Evolutionary conservation across 768 basidiomycete genomes (phyloP).

Genomic region (Rhizopogon sp.): DNA sequence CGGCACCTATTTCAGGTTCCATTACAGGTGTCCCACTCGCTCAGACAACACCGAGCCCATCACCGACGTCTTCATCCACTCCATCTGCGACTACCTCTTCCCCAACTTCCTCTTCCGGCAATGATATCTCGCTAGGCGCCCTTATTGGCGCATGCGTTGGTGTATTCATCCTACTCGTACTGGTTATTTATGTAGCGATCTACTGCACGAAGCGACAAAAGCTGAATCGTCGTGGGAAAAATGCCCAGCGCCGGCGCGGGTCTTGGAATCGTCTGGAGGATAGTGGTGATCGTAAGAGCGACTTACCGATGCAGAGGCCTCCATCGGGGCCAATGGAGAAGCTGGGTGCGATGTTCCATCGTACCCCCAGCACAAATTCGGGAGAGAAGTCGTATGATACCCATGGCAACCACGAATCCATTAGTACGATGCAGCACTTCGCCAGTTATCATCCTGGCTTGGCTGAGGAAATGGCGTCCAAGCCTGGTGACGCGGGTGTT

Average conservation of each 20-base stretch:
- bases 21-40: conserved; percentile 13
- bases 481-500: conserved; percentile 18
- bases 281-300: conserved; percentile 43
- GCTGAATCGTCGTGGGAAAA: background rate
- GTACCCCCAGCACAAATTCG: conserved; percentile 49
- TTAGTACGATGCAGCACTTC: conserved; percentile 37
- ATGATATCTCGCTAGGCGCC: conserved; percentile 33
- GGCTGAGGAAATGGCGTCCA: conserved; percentile 46
- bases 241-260: conserved; percentile 17
- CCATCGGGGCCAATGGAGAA: conserved; percentile 48
- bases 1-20: background rate
- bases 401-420: conserved; percentile 23
- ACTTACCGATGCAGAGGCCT: conserved; percentile 34
- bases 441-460: conserved; percentile 54
- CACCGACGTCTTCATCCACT: background rate
- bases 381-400: conserved; percentile 40
- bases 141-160: conserved; percentile 63
- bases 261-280: conserved; percentile 59
- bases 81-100: conserved; percentile 8
- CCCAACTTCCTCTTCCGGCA: conserved; percentile 10
- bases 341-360: conserved; percentile 59
- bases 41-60: background rate
- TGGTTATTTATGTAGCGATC: conserved; percentile 46
- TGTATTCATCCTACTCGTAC: conserved; percentile 46
- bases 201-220: conserved; percentile 45